Evolutionary conservation across 495 filamentous ascomycete genomes (phyloP).

Genomic region (Podospora comata): DNA sequence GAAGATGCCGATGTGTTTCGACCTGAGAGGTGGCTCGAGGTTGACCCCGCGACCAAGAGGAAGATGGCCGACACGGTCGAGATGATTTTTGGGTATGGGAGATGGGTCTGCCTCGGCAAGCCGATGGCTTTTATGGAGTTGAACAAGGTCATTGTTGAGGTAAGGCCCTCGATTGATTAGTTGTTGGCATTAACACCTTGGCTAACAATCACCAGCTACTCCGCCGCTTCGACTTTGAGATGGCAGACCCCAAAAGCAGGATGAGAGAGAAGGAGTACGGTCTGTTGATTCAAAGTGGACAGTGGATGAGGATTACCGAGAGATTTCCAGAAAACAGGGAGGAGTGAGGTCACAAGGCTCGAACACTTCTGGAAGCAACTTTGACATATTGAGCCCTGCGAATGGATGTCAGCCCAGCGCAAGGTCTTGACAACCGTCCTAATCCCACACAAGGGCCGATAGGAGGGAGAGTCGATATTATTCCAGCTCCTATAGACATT

Average conservation of each 20-base stretch:
- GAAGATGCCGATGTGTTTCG: constrained; percentile 45
- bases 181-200: not conserved
- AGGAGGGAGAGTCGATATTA: no score
- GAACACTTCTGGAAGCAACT: no score
- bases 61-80: constrained; percentile 35
- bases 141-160: constrained; percentile 53
- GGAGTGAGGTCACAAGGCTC: no score
- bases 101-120: constrained; percentile 39
- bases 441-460: no score
- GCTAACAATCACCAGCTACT: constrained; percentile 9
- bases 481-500: no score
- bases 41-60: constrained; percentile 21
- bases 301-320: constrained; percentile 15
- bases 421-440: no score
- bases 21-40: constrained; percentile 55
- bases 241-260: constrained; percentile 44
- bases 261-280: constrained; percentile 22
- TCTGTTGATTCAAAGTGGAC: constrained; percentile 3
- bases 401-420: no score
- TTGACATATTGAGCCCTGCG: no score
- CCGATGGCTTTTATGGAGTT: constrained; percentile 41
- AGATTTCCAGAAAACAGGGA: not conserved
- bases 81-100: constrained; percentile 34
- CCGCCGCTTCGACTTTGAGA: constrained; percentile 44
- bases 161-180: constrained; percentile 17